These are phyloP conservation scores for Bipolaris sorokiniana DNA, from an alignment of 2,329 filamentous ascomycete genomes.

Conservation along the genomic window DNA sequence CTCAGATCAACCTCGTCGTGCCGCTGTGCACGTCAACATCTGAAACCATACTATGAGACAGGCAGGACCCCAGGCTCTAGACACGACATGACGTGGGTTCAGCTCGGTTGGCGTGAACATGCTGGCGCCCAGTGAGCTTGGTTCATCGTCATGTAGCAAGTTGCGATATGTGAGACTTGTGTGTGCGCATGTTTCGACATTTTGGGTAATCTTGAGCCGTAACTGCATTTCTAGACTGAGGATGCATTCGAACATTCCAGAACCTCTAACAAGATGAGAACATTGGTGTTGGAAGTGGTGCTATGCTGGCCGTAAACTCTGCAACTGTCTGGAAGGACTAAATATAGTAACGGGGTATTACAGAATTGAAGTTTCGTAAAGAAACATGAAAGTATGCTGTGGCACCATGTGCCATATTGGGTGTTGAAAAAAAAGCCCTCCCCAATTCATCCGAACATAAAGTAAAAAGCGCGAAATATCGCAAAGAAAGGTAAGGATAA, in stretches of 20 bases:
- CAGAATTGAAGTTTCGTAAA: constrained; percentile 7
- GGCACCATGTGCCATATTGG: neutral
- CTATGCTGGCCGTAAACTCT: neutral
- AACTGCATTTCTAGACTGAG: neutral
- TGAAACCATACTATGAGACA: constrained; percentile 15
- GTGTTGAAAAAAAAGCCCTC: neutral
- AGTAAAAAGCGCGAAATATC: constrained; percentile 7
- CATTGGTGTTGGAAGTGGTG: neutral
- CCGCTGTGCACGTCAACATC: constrained; percentile 4
- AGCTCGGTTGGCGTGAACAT: neutral
- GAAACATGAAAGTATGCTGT: neutral
- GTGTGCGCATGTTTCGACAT: neutral
- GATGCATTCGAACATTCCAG: neutral
- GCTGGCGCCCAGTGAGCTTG: neutral
- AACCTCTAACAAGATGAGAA: neutral
- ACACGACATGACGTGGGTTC: neutral
- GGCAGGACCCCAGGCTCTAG: neutral
- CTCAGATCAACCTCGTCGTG: constrained; percentile 3
- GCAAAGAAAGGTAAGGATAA: neutral
- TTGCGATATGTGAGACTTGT: constrained; percentile 1
- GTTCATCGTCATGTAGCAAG: constrained; percentile 8
- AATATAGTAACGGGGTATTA: constrained; percentile 5
- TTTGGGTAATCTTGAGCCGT: constrained; percentile 1
- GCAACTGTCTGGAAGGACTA: neutral
- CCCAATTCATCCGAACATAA: neutral